A percentile compares a stretch with the other conserved stretches of the same genome.
phyloP scores from a whole-genome alignment of 2,329 filamentous ascomycete species.

The Clarireedia monteithiana region DNA sequence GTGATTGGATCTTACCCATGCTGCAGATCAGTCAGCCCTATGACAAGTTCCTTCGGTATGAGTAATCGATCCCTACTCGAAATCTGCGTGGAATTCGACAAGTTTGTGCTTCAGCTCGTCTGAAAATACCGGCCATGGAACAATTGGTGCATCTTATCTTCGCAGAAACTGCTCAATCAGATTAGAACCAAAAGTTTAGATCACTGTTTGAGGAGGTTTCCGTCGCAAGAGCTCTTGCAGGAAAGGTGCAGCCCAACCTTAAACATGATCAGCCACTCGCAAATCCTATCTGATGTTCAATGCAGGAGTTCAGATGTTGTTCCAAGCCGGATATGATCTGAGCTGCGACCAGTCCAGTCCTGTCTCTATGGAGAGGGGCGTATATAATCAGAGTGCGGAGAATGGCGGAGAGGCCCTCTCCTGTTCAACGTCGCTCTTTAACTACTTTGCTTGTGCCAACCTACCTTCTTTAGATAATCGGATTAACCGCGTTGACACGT shows the following conservation, averaged over 20 bases:
- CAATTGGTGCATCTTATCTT: neutral
- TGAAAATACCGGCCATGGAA: neutral
- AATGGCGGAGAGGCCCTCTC: neutral
- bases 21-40: too few relatives aligned
- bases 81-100: neutral
- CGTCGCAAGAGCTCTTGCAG: neutral
- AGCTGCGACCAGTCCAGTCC: too few relatives aligned
- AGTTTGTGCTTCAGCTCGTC: neutral
- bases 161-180: neutral
- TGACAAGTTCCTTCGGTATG: too few relatives aligned
- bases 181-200: neutral
- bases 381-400: neutral
- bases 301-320: too few relatives aligned
- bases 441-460: neutral
- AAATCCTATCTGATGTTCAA: neutral
- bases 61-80: too few relatives aligned
- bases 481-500: conserved; percentile 4
- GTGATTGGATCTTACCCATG: too few relatives aligned
- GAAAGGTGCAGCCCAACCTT: neutral
- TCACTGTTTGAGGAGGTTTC: neutral
- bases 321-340: too few relatives aligned
- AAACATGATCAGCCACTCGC: neutral
- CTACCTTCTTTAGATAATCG: neutral
- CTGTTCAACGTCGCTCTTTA: neutral
- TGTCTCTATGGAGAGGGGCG: neutral